Base-by-base conservation (phyloP, 306 rosid genomes). In the Hippophae rhamnoides region DNA sequence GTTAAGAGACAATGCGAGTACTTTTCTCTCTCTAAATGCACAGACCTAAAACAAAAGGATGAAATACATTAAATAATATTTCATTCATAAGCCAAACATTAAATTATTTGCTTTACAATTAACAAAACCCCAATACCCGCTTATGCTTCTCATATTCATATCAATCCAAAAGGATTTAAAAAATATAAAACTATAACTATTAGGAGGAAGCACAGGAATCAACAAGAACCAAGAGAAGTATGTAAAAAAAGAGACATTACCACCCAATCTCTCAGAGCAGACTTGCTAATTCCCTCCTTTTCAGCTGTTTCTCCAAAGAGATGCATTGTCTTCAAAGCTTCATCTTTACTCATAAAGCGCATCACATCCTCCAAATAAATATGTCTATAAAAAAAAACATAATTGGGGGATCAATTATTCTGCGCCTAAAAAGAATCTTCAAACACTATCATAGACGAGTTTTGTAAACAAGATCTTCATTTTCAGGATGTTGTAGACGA, bases 21-120 rank as follows among this genome's bases (percentile, higher is more conserved):
- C 79, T 53, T 67, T 78, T 70, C 83, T 74, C 67, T 70, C 76
- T 53, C 55, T 69, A 14, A 73, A 78, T 65, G 82, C 79, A 54
- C 31, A 31, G 7, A 74, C 69, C 79, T 74, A 58, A 47, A 57
- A 52, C 57, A 72, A 54, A 54, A 54, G 52, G 47, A 42, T 51
- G 42, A 3, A 6, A 18, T 12, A 23, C 57, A 31, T 49, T 49
- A 6, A 49, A 12, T 3, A 2, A 5, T 9, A 8, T 54, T 54
- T 31, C 10, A 9, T 1, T 26, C 43, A 26, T 10, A 0, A 18
- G 40, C 14, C 41, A 23, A 10, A 46, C 13, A 48, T 46, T 12
- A 6, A 9, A 40, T 51, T 51, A 31, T 1, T 31, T 31, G 13
- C 9, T 7, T 51, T 51, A 51, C 50, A 2, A 31, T 31, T 31